A percentile compares a stretch with the other conserved stretches of the same genome.
Evolutionary conservation across 2,329 filamentous ascomycete genomes (phyloP).

Genomic region (Chlorencoelia australis): DNA sequence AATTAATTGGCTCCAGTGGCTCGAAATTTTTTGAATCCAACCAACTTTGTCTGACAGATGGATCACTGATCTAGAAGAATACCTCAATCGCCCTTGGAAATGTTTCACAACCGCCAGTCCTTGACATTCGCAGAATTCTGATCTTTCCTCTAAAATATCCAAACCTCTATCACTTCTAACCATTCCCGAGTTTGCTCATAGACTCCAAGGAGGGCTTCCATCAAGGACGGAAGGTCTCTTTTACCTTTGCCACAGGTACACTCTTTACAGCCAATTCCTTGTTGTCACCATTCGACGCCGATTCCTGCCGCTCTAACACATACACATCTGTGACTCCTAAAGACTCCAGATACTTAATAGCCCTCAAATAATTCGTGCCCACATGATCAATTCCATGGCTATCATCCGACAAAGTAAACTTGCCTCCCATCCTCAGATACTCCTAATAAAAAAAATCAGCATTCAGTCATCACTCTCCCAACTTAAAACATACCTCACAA

Average conservation of each 20-base stretch:
- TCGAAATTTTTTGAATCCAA: no score
- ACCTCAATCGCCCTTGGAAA: no score
- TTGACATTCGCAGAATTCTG: no score
- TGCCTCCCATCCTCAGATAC: slow-evolving; percentile 63
- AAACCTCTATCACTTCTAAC: no score
- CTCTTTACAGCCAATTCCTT: slow-evolving; percentile 6
- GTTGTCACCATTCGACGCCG: background rate
- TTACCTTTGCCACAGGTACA: slow-evolving; percentile 14
- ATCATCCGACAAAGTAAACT: slow-evolving; percentile 88
- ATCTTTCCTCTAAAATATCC: no score
- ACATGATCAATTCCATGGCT: slow-evolving; percentile 84
- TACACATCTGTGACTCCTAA: slow-evolving; percentile 54
- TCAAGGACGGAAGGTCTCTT: slow-evolving; percentile 14
- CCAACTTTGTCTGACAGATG: no score
- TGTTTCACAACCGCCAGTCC: no score
- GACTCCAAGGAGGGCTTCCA: no score
- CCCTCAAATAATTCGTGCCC: slow-evolving; percentile 68
- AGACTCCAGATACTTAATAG: slow-evolving; percentile 59
- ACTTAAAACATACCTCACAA: slow-evolving; percentile 40
- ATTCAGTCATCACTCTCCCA: background rate
- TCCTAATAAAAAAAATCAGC: slow-evolving; percentile 26
- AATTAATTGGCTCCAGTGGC: no score
- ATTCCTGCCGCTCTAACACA: slow-evolving; percentile 13
- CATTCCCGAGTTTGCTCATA: no score
- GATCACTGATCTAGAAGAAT: no score